Conservation (phyloP, 78 protist genomes). For the Dictyostelium purpureum region DNA sequence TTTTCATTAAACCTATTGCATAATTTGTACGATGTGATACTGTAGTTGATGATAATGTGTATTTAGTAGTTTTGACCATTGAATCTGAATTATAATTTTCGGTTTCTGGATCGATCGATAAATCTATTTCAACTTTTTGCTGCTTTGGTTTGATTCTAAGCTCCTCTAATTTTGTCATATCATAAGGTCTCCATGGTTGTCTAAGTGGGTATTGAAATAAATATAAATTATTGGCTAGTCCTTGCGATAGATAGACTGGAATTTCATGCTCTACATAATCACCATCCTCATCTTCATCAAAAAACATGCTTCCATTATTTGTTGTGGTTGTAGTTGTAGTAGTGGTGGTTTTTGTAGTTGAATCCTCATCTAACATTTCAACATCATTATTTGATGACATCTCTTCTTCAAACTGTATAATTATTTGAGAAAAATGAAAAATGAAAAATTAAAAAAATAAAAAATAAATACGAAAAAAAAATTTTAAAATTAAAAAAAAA, state of each 20-base stretch:
- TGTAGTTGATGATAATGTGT: conserved; percentile 57
- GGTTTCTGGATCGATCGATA: background rate
- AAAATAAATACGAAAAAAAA: too few relatives aligned
- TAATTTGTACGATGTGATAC: conserved; percentile 67
- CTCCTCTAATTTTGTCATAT: conserved; percentile 39
- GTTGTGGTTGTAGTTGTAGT: conserved; percentile 14
- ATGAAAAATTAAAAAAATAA: too few relatives aligned
- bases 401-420: too few relatives aligned
- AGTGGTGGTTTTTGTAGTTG: background rate
- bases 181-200: conserved; percentile 81
- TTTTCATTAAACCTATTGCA: conserved; percentile 39
- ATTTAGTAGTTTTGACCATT: background rate
- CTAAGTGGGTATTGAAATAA: conserved; percentile 71
- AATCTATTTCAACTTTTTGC: conserved; percentile 63
- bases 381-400: background rate
- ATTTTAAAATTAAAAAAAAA: too few relatives aligned
- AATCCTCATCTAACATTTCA: background rate
- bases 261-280: conserved; percentile 48
- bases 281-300: conserved; percentile 22
- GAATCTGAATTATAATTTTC: conserved; percentile 48
- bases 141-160: conserved; percentile 70
- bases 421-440: too few relatives aligned
- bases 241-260: conserved; percentile 56
- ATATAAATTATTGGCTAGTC: conserved; percentile 21
- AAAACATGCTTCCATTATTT: background rate